These are phyloP conservation scores for Lophiotrema nucula DNA, from an alignment of 495 filamentous ascomycete species.

Conservation along the genomic window DNA sequence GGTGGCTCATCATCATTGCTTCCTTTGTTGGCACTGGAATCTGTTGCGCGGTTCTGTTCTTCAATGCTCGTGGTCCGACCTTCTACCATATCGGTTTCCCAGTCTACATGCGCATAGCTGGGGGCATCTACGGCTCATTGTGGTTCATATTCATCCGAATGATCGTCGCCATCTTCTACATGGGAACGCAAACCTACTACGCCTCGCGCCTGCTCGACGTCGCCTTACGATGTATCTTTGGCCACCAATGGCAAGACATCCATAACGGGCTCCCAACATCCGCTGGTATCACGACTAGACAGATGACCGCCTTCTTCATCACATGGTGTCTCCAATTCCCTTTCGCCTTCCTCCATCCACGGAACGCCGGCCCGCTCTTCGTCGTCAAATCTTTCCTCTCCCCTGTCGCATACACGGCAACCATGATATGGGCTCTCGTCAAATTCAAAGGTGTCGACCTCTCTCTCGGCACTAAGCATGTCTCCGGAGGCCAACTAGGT, in stretches of 20 bases:
- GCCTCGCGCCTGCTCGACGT: not conserved
- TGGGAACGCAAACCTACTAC: not conserved
- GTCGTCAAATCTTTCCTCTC: not conserved
- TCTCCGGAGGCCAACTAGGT: not conserved
- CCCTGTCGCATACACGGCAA: not conserved
- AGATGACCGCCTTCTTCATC: not conserved
- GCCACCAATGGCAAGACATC: not conserved
- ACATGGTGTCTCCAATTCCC: not conserved
- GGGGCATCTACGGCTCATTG: not conserved
- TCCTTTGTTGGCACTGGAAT: not conserved
- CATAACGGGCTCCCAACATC: not conserved
- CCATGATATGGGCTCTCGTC: not conserved
- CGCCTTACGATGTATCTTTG: not conserved
- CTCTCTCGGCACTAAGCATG: not conserved
- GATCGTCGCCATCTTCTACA: constrained; percentile 2
- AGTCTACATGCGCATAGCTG: not conserved
- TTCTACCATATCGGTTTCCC: constrained; percentile 12
- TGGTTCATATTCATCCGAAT: not conserved
- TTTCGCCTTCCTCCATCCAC: not conserved
- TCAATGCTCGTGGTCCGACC: not conserved
- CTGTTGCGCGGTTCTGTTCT: not conserved
- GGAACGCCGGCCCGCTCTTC: not conserved
- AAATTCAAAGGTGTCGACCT: not conserved
- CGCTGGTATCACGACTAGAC: not conserved
- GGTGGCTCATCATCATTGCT: not conserved